phyloP scores from a whole-genome alignment of 23 red algal species.

The Porphyridium purpureum region DNA sequence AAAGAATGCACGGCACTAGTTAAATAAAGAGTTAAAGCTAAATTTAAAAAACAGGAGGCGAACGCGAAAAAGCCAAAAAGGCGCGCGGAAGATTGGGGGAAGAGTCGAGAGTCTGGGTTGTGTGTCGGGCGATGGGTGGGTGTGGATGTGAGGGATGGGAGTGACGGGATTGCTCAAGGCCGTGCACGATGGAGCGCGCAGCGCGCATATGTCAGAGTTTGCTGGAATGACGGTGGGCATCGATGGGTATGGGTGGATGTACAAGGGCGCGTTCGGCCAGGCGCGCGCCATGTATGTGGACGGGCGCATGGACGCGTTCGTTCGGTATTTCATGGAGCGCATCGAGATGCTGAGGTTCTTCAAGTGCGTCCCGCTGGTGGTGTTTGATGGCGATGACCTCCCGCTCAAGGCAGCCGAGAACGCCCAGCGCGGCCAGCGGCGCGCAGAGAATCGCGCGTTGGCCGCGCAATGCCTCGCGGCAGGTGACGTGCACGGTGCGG shows the following conservation, averaged over 20 bases:
- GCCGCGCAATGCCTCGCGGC: conserved; percentile 19
- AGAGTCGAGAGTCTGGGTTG: too few species aligned
- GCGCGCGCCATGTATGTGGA: conserved; percentile 38
- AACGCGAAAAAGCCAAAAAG: too few species aligned
- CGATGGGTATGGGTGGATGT: conserved; percentile 73
- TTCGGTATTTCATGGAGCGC: conserved; percentile 60
- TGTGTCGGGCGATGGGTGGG: too few species aligned
- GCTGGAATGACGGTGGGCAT: conserved; percentile 47
- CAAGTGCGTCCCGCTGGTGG: conserved; percentile 45
- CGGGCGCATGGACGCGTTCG: conserved; percentile 25
- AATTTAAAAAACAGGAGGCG: too few species aligned
- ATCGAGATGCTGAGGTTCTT: conserved; percentile 76
- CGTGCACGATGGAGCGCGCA: too few species aligned
- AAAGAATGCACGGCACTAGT: too few species aligned
- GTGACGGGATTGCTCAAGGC: too few species aligned
- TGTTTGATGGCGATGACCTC: conserved; percentile 87
- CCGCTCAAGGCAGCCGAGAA: conserved; percentile 72
- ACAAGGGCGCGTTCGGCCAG: conserved; percentile 53
- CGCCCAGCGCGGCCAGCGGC: conserved; percentile 18
- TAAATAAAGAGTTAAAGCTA: too few species aligned
- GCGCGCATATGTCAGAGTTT: conserved; percentile 59
- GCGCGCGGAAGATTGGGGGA: too few species aligned
- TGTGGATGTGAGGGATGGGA: too few species aligned
- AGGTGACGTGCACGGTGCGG: conserved; percentile 17
- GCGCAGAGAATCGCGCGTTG: conserved; percentile 22